phyloP scores from a whole-genome alignment of 805 yeast species.

The Monosporozyma yasuniensis region DNA sequence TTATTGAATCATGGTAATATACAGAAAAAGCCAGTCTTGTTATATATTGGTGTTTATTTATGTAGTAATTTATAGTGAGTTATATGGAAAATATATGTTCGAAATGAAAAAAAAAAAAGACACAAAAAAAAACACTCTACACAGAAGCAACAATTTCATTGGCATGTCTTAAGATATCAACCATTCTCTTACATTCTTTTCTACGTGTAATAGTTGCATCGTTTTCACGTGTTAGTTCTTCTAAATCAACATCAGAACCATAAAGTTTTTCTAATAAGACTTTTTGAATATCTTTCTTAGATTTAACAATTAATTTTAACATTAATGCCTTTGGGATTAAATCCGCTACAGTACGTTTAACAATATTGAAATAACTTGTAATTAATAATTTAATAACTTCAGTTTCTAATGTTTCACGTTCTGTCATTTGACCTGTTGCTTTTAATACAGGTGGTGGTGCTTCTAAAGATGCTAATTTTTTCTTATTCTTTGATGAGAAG shows the following conservation, averaged over 20 bases:
- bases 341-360: constrained; percentile 88
- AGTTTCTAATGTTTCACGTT: constrained; percentile 92
- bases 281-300: constrained; percentile 84
- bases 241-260: constrained; percentile 55
- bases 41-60: background rate
- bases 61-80: background rate
- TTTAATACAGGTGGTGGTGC: constrained; percentile 93
- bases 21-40: too few species aligned
- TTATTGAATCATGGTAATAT: too few species aligned
- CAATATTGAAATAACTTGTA: constrained; percentile 83
- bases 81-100: background rate
- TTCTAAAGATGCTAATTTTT: constrained; percentile 90
- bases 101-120: background rate
- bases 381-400: constrained; percentile 92
- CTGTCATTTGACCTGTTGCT: constrained; percentile 85
- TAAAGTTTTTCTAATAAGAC: constrained; percentile 82
- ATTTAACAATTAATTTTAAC: constrained; percentile 78
- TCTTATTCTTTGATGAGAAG: constrained; percentile 84
- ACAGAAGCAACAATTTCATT: constrained; percentile 67
- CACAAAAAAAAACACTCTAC: constrained; percentile 5
- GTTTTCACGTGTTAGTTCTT: constrained; percentile 78
- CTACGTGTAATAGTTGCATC: constrained; percentile 89
- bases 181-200: constrained; percentile 92
- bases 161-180: constrained; percentile 81
- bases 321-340: constrained; percentile 91